phyloP scores from a whole-genome alignment of 2,329 filamentous ascomycete species.

The Stachybotrys chartarum region DNA sequence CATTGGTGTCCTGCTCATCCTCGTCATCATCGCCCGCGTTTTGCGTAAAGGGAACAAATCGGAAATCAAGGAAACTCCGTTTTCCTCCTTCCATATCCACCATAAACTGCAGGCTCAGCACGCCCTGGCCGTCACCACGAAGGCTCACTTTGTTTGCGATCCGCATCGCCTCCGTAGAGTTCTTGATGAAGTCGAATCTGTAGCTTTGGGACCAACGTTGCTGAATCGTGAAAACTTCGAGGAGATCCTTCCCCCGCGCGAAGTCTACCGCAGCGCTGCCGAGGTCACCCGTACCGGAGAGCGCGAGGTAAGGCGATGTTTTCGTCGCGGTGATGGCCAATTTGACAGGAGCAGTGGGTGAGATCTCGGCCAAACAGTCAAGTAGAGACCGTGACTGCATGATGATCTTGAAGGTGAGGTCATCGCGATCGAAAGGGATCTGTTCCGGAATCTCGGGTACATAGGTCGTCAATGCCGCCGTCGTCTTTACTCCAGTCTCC shows the following conservation, averaged over 20 bases:
- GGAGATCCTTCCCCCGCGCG: slow-evolving; percentile 54
- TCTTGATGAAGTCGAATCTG: slow-evolving; percentile 80
- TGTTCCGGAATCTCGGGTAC: slow-evolving; percentile 66
- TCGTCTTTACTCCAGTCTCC: slow-evolving; percentile 80
- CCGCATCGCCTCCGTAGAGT: slow-evolving; percentile 86
- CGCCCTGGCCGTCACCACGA: slow-evolving; percentile 78
- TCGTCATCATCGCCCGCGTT: slow-evolving; percentile 42
- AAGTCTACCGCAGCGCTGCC: slow-evolving; percentile 61
- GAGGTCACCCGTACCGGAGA: slow-evolving; percentile 56
- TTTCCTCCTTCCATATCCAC: slow-evolving; percentile 70
- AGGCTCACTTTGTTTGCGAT: slow-evolving; percentile 89
- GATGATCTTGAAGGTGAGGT: slow-evolving; percentile 85
- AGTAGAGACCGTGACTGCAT: slow-evolving; percentile 73
- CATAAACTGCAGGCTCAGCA: slow-evolving; percentile 94
- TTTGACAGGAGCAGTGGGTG: slow-evolving; percentile 62
- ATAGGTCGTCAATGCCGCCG: slow-evolving; percentile 86
- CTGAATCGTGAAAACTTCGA: slow-evolving; percentile 67
- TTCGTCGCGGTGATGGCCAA: slow-evolving; percentile 62
- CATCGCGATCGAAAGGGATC: slow-evolving; percentile 80
- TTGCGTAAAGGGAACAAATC: slow-evolving; percentile 66
- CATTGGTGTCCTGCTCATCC: slow-evolving; percentile 3
- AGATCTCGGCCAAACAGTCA: slow-evolving; percentile 64
- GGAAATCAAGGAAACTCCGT: slow-evolving; percentile 73
- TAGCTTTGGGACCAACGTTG: slow-evolving; percentile 63
- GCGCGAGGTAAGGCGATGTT: slow-evolving; percentile 62